Base-by-base conservation (phyloP, 1,284 basidiomycete species). In the Papiliotrema laurentii region DNA sequence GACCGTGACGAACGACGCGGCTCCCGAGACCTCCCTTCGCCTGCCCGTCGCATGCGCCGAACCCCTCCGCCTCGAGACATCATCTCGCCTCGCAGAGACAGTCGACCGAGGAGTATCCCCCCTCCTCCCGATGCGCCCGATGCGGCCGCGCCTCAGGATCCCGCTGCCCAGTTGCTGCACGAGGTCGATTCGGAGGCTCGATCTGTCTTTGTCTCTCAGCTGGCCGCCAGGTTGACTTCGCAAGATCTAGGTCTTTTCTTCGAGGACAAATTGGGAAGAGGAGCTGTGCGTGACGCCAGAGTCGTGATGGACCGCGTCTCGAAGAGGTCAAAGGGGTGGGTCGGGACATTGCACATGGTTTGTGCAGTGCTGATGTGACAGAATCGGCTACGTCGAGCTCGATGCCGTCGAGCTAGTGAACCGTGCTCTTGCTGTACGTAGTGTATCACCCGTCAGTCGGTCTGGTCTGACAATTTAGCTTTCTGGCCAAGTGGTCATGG, bases 181-280 rank as follows among this genome's bases (percentile, higher is more conserved):
- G 66, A 70, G 45, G 66, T 71, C 43, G 91, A 91, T 72, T 91
- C 86, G 52, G 93, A 97, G 80, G 84, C 87, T 68, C 87, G 96
- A 72, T 97, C 94, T 61, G 89, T 97, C 59, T 98, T 98, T 76
- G 92, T 97, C 71, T 93, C 92, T 64, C 94, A 97, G 77, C 84
- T 99, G 68, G 89, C 94, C 61, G 89, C 91, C 50, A 84, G 90
- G 66, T 84, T 97, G 70, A 94, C 90, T 51, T 90, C 92, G 66
- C 82, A 89, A 67, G 94, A 98, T 78, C 79, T 99, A 71, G 92
- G 92, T 55, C 89, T 94, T 75, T 98, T 99, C 79, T 97, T 99
- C 70, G 94, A 97, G 79, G 89, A 96, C 71, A 92, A 90, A 72
- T 80, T 97, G 28, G 92, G 92, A 24, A 87, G 89, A 73, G 85